A percentile compares a stretch with the other conserved stretches of the same genome.
phyloP scores from a whole-genome alignment of 345 rosid genomes.

The Luvunga scandens region DNA sequence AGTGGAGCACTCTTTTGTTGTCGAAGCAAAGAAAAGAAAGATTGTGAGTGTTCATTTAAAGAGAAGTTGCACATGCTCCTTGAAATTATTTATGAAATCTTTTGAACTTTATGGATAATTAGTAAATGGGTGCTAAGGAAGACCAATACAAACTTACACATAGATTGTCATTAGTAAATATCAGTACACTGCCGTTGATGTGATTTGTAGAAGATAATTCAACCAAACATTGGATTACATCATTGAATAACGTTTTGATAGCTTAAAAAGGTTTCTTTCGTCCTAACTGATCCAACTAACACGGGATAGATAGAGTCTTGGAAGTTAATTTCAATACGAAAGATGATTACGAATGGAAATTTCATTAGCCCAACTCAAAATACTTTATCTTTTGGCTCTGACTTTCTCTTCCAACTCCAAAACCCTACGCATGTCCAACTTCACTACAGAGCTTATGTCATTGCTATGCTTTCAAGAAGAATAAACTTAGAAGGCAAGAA shows the following conservation, averaged over 20 bases:
- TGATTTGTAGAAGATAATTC: not conserved
- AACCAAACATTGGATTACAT: not conserved
- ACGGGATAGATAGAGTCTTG: not conserved
- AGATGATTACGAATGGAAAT: conserved; percentile 5
- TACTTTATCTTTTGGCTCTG: not conserved
- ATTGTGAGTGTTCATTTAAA: not conserved
- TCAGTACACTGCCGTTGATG: conserved; percentile 6
- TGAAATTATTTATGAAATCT: no score
- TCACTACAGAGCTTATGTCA: not conserved
- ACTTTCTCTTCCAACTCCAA: not conserved
- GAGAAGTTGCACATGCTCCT: conserved; percentile 1
- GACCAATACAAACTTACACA: not conserved
- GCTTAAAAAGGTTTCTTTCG: not conserved
- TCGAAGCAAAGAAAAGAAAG: conserved; percentile 8
- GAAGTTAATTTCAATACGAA: conserved; percentile 4
- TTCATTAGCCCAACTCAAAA: not conserved
- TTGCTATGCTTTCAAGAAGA: not conserved
- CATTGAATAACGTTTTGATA: not conserved
- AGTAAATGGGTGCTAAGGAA: not conserved
- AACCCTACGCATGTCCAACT: not conserved
- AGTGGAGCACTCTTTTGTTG: not conserved
- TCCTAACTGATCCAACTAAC: conserved; percentile 14
- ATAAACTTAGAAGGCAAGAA: conserved; percentile 36
- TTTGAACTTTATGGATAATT: not conserved
- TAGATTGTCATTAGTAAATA: no score